A percentile compares a stretch with the other conserved stretches of the same genome.
phyloP scores from a whole-genome alignment of 2,329 filamentous ascomycete genomes.

The Fusarium verrucosum region DNA sequence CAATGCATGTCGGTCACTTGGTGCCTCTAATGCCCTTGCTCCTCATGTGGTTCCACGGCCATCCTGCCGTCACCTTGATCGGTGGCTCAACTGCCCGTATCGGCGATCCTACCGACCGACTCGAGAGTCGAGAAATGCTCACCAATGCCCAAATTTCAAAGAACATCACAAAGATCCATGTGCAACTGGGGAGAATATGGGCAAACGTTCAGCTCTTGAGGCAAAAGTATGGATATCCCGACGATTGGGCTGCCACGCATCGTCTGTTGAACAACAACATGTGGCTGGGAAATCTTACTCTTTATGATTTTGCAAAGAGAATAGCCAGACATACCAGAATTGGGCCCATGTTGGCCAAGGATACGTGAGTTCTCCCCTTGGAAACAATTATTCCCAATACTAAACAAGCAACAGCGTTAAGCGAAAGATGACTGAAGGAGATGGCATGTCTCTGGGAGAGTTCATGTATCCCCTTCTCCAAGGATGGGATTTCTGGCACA shows the following conservation, averaged over 20 bases:
- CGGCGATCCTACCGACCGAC: conserved; percentile 79
- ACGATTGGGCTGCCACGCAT: conserved; percentile 71
- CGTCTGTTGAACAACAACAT: conserved; percentile 81
- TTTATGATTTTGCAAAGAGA: conserved; percentile 78
- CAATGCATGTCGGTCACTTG: conserved; percentile 82
- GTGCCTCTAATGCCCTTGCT: conserved; percentile 84
- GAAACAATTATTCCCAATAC: background rate
- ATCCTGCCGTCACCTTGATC: conserved; percentile 71
- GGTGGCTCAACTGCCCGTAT: conserved; percentile 81
- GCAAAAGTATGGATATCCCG: conserved; percentile 69
- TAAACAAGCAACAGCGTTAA: conserved; percentile 66
- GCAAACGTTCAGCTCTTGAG: conserved; percentile 74
- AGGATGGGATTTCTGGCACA: conserved; percentile 95
- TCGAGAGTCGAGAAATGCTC: conserved; percentile 67
- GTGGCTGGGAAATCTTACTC: conserved; percentile 79
- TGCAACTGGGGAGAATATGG: conserved; percentile 78
- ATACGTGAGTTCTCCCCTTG: conserved; percentile 71
- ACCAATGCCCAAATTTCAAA: conserved; percentile 62
- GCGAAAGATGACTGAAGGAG: conserved; percentile 81
- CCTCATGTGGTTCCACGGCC: conserved; percentile 83
- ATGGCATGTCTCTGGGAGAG: conserved; percentile 94
- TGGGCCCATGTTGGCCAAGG: conserved; percentile 86
- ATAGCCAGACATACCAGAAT: conserved; percentile 79
- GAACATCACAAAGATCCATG: conserved; percentile 74
- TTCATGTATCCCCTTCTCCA: conserved; percentile 94